A percentile compares a stretch with the other conserved stretches of the same genome.
Conservation (phyloP, 1,139 yeast genomes). For the Lodderomyces beijingensis region DNA sequence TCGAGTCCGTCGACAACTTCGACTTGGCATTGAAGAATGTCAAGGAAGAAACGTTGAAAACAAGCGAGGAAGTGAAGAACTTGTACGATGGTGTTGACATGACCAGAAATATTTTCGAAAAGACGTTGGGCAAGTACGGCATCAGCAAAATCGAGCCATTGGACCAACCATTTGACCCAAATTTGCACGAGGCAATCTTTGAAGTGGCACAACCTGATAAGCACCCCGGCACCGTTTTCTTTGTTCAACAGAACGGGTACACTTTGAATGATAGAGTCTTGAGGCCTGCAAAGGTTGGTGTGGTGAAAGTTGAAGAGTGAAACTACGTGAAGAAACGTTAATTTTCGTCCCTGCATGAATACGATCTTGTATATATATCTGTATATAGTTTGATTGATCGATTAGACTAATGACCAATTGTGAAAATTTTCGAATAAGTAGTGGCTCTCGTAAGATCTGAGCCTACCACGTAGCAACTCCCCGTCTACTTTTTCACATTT, state of each 20-base stretch:
- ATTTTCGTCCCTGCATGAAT: too few relatives aligned
- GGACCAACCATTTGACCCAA: constrained; percentile 86
- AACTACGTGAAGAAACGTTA: too few relatives aligned
- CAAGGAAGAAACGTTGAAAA: constrained; percentile 55
- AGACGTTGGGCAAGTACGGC: constrained; percentile 80
- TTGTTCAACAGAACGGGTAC: constrained; percentile 89
- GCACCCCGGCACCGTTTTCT: constrained; percentile 91
- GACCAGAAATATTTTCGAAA: constrained; percentile 85
- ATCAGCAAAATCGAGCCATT: constrained; percentile 75
- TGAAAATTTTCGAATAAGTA: too few relatives aligned
- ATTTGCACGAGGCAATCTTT: constrained; percentile 89
- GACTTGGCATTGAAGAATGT: constrained; percentile 83
- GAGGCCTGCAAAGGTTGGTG: constrained; percentile 96
- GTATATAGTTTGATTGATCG: too few relatives aligned
- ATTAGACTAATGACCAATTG: too few relatives aligned
- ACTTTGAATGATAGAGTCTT: constrained; percentile 81
- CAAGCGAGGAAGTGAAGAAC: constrained; percentile 64
- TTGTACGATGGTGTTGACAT: constrained; percentile 86
- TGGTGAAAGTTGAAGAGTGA: constrained; percentile 54
- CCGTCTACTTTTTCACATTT: too few relatives aligned
- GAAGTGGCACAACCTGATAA: constrained; percentile 85
- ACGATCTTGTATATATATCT: too few relatives aligned
- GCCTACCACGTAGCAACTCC: too few relatives aligned
- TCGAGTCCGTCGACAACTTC: constrained; percentile 89
- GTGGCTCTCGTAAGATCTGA: too few relatives aligned